These are phyloP conservation scores for Nannochloris sp. DNA, from an alignment of 139 green algal species.

Conservation along the genomic window DNA sequence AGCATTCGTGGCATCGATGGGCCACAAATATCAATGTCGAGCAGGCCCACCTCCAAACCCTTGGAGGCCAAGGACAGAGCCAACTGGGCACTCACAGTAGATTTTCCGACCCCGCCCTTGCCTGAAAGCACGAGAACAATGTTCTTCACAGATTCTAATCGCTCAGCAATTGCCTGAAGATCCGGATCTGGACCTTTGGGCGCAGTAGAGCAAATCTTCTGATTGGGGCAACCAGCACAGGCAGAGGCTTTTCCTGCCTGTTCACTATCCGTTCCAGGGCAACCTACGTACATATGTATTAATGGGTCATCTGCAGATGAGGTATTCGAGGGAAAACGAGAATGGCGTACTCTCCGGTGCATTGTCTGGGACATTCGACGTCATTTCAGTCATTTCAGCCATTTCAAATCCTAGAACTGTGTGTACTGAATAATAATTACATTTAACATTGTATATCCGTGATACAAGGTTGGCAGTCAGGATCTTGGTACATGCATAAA, in stretches of 20 bases:
- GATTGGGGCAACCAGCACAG: constrained; percentile 91
- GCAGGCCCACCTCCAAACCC: constrained; percentile 71
- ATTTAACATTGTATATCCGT: background rate
- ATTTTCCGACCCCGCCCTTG: constrained; percentile 97
- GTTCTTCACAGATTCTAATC: constrained; percentile 73
- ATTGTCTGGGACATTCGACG: background rate
- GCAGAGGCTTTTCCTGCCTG: constrained; percentile 67
- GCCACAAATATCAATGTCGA: constrained; percentile 98
- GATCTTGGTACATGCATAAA: background rate
- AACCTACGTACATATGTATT: constrained; percentile 42
- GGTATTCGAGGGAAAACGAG: background rate
- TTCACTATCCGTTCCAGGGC: constrained; percentile 65
- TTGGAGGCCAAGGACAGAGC: constrained; percentile 69
- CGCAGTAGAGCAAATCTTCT: constrained; percentile 73
- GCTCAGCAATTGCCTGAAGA: constrained; percentile 55
- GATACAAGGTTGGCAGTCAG: background rate
- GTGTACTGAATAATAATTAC: too few relatives aligned
- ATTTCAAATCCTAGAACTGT: background rate
- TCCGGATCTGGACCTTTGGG: constrained; percentile 87
- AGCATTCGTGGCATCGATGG: constrained; percentile 90
- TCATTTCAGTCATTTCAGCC: background rate
- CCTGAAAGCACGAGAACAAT: constrained; percentile 92
- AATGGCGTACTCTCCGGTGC: constrained; percentile 12
- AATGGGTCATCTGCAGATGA: background rate
- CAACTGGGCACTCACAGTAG: constrained; percentile 87